Evolutionary conservation across 192 early-diverging fungal species (phyloP).

Genomic region (Coemansia sp.): DNA sequence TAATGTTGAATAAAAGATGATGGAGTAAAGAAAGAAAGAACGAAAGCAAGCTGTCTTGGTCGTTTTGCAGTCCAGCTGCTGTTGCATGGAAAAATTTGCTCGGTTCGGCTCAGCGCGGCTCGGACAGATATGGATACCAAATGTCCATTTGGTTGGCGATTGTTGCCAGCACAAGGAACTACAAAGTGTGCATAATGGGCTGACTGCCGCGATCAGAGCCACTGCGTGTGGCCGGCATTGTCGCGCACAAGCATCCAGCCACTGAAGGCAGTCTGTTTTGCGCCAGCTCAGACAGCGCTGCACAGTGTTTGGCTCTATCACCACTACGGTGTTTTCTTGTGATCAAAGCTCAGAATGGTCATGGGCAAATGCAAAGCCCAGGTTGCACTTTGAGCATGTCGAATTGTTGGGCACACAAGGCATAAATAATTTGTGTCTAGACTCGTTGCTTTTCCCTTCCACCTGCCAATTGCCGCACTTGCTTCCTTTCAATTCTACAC

Average conservation of each 20-base stretch:
- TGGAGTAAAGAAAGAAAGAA: neutral
- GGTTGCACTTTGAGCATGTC: neutral
- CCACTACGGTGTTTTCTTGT: neutral
- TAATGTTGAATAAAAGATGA: neutral
- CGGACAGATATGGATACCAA: neutral
- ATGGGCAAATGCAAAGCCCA: neutral
- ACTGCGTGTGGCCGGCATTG: slow-evolving; percentile 2
- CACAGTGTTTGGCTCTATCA: neutral
- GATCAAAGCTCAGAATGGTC: neutral
- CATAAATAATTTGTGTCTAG: neutral
- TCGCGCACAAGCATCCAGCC: slow-evolving; percentile 7
- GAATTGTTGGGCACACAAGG: neutral
- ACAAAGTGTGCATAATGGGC: neutral
- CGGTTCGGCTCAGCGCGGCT: slow-evolving; percentile 8
- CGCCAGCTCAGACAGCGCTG: neutral
- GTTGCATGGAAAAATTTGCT: slow-evolving; percentile 5
- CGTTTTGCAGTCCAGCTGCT: neutral
- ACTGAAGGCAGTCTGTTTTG: neutral
- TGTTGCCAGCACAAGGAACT: neutral
- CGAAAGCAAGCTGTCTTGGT: neutral
- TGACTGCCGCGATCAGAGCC: slow-evolving; percentile 1
- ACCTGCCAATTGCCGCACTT: neutral
- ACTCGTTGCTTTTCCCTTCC: neutral
- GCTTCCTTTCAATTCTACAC: neutral
- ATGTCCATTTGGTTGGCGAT: neutral